Base-by-base conservation (phyloP, 2,329 filamentous ascomycete genomes). In the Neofusicoccum ribis region DNA sequence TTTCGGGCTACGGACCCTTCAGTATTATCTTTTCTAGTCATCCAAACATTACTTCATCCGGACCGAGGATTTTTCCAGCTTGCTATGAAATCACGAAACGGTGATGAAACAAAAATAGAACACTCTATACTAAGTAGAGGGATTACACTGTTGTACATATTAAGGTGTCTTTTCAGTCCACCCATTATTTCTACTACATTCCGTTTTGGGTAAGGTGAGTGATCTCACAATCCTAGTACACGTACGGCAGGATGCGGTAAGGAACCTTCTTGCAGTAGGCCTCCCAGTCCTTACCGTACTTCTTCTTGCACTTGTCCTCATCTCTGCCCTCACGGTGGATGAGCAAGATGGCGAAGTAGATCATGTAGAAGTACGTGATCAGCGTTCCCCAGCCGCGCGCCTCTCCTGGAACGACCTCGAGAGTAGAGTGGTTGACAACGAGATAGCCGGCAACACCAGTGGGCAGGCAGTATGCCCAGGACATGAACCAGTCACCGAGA, bases 251-350 rank as follows among this genome's bases (percentile, higher is more conserved):
- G 70, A 98, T 96, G 74, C 89, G 86, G 78, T 86, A 97, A 67
- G 84, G 88, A 50, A 97, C 94, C 74, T 88, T 85, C 78, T 89
- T 88, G 78, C 91, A 93, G 79, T 97, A 98, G 79, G 88, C 86
- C 68, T 93, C 87, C 93, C 94, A 98, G 74, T 97, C 93, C 70
- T 89, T 89, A 31, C 93, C 93, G 73, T 98, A 98, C 84, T 98
- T 98, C 74, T 86, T 86, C 68, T 86, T 83, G 78, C 94, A 98
- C 83, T 97, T 97, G 76, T 92, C 91, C 70, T 97, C 93, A 70
- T 98, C 94, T 62, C 94, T 86, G 66, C 88, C 82, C 75, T 96
- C 93, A 20, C 94, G 90, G 76, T 97, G 94, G 63, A 97, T 82
- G 11, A 98, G 84, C 68, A 98, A 80, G 12, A 96, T 81, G 3